Percentiles rank a stretch among this genome's conserved stretches.
These are phyloP conservation scores for Pythium brachiatum DNA, from an alignment of 352 stramenopile genomes.

Conservation along the genomic window DNA sequence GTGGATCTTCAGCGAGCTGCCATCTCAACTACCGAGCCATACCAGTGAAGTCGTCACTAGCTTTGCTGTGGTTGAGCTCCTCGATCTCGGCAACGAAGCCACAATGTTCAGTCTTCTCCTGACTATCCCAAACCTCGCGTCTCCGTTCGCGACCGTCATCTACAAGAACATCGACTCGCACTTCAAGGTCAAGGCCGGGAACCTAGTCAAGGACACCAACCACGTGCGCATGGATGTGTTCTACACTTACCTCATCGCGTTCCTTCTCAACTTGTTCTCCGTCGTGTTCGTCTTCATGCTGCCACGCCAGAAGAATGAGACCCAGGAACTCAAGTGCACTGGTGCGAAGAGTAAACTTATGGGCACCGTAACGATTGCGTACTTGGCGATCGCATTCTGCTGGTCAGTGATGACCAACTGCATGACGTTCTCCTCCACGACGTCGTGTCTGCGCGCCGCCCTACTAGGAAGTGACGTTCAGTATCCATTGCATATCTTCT, in stretches of 20 bases:
- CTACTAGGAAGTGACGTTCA: too few relatives aligned
- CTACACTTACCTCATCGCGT: conserved; percentile 37
- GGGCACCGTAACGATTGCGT: conserved; percentile 14
- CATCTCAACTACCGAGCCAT: conserved; percentile 28
- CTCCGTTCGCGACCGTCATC: conserved; percentile 41
- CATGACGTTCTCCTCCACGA: conserved; percentile 24
- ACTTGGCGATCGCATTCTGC: conserved; percentile 16
- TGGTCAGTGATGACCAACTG: conserved; percentile 30
- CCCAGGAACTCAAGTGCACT: conserved; percentile 40
- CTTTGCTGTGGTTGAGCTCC: conserved; percentile 39
- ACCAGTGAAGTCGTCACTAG: conserved; percentile 37
- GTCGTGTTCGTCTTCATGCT: conserved; percentile 52
- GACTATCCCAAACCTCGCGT: conserved; percentile 37
- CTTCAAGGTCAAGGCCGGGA: conserved; percentile 37
- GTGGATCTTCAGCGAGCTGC: conserved; percentile 33
- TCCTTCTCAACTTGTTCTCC: conserved; percentile 37
- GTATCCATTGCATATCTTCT: too few relatives aligned
- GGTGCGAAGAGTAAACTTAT: conserved; percentile 23
- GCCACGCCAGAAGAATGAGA: conserved; percentile 56
- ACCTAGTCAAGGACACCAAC: conserved; percentile 31
- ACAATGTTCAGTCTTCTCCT: conserved; percentile 45
- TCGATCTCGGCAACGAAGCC: conserved; percentile 45
- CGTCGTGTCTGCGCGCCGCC: conserved; percentile 26
- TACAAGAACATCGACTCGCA: conserved; percentile 37
- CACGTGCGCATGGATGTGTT: conserved; percentile 34